Base-by-base conservation (phyloP, 2,329 filamentous ascomycete species). In the Massarina eburnea region DNA sequence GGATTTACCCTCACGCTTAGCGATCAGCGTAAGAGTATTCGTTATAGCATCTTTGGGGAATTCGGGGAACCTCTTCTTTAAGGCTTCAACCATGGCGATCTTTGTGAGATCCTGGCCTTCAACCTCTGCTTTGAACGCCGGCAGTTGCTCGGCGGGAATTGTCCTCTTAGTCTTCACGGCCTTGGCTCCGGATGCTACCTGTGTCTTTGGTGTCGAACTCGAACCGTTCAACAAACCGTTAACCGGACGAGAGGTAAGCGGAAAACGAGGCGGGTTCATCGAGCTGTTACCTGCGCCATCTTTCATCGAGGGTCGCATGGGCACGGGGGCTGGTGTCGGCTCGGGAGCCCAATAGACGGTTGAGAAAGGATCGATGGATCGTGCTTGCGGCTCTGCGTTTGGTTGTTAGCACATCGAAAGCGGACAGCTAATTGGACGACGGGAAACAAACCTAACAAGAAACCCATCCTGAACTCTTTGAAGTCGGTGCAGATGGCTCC, bases 341-440 rank as follows among this genome's bases (percentile, higher is more conserved):
- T 21, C 35, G 4, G 35, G 10, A n/a, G 35, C 21, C 94, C 94
- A 97, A 69, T 97, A 97, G 0, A 76, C 70, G 0, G 82, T 83
- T 0, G 89, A 91, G 64, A 92, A 95, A 0, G 94, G 94, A 61
- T 99, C 85, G 53, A 99, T 92, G 7, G 84, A 71, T 67, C 82
- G 72, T 43, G 69, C 64, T 40, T 73, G 66, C 4, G 71, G 65
- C 39, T 79, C 77, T 69, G 39, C 1, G 8, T 10, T 26, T 12
- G 10, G 3, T 14, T 27, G 40, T 66, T 45, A 64, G 55, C 12
- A 39, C n/a, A 12, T 22, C 8, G 17, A 7, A 4, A 17, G 30
- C 9, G 9, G 10, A 20, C 8, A 3, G 7, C 4, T 6, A 14
- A 17, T 20, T 39, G n/a, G n/a, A n/a, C n/a, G 6, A 22, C 12